Conservation (phyloP, 116 monocot species). For the Zostera marina region DNA sequence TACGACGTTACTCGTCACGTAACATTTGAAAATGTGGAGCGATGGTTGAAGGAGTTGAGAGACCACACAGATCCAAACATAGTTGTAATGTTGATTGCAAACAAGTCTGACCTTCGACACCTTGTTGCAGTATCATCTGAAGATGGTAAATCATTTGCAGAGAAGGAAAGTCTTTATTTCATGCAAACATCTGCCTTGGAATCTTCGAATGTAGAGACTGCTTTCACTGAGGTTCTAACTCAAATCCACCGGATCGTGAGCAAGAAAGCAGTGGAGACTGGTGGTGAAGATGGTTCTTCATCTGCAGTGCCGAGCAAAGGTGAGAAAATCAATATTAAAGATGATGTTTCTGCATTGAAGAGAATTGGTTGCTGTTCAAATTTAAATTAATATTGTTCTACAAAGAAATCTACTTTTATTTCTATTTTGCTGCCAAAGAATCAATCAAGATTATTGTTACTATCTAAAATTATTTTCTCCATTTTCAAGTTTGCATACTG, state of each 20-base stretch:
- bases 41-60: conserved; percentile 48
- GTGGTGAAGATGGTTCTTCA: conserved; percentile 2
- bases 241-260: conserved; percentile 18
- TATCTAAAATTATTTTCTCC: no score
- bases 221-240: conserved; percentile 13
- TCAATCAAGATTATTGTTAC: no score
- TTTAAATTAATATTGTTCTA: conserved; percentile 9
- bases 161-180: conserved; percentile 44
- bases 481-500: no score
- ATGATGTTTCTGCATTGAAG: conserved; percentile 19
- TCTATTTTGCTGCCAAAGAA: no score
- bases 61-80: conserved; percentile 61
- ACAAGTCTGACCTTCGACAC: conserved; percentile 59
- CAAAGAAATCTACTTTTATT: no score
- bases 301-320: conserved; percentile 17
- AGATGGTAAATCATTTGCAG: conserved; percentile 12
- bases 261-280: conserved; percentile 17
- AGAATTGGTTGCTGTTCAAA: conserved; percentile 15
- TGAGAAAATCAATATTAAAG: conserved; percentile 16
- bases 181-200: conserved; percentile 54
- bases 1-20: conserved; percentile 51
- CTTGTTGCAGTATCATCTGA: conserved; percentile 20
- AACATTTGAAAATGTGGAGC: conserved; percentile 44
- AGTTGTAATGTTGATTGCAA: conserved; percentile 53
- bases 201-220: conserved; percentile 15